These are phyloP conservation scores for Ophiostoma tasmaniense DNA, from an alignment of 2,329 filamentous ascomycete genomes.

Conservation along the genomic window DNA sequence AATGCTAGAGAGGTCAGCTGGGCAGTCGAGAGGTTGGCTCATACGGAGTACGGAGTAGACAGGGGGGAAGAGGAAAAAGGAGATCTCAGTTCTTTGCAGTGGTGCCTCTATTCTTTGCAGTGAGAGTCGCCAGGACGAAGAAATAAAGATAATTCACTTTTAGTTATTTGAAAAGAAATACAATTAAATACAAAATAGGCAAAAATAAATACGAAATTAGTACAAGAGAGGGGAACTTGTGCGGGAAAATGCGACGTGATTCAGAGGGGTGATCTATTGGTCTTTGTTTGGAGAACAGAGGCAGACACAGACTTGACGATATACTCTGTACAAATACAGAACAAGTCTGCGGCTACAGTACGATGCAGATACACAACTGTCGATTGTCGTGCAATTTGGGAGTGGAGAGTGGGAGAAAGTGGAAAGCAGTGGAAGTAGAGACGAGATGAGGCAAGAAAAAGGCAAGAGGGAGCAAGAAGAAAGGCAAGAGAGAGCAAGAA, in stretches of 20 bases:
- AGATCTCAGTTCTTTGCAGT: background rate
- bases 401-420: background rate
- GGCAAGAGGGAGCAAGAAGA: background rate
- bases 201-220: no score
- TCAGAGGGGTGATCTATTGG: background rate
- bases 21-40: slow-evolving; percentile 6
- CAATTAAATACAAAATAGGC: background rate
- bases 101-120: no score
- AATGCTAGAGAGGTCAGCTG: slow-evolving; percentile 13
- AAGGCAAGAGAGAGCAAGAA: no score
- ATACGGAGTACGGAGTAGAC: slow-evolving; percentile 1
- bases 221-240: slow-evolving; percentile 10
- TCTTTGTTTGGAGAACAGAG: no score
- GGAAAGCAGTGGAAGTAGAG: background rate
- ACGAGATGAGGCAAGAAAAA: background rate
- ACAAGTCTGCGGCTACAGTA: no score
- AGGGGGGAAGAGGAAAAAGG: slow-evolving; percentile 7
- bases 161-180: background rate
- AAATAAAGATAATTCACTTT: background rate
- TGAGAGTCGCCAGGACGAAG: no score
- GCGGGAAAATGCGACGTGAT: slow-evolving; percentile 14
- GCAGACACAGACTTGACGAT: no score
- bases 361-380: no score
- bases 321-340: no score
- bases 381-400: background rate